phyloP scores from a whole-genome alignment of 495 filamentous ascomycete genomes.

The Penicillium canescens region DNA sequence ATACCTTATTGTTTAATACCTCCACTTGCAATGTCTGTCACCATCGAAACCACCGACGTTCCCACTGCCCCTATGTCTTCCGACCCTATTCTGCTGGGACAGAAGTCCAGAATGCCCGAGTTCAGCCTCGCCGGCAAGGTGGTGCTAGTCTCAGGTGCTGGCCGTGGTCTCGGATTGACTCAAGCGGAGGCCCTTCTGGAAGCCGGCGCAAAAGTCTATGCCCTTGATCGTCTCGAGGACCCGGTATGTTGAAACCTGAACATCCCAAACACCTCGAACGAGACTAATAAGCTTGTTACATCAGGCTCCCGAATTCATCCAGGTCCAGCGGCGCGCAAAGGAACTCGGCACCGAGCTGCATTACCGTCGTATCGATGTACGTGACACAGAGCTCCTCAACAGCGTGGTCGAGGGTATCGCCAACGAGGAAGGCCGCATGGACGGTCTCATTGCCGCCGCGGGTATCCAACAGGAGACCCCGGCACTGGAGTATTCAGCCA shows the following conservation, averaged over 20 bases:
- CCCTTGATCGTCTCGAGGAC: slow-evolving; percentile 47
- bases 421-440: slow-evolving; percentile 67
- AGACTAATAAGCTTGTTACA: slow-evolving; percentile 14
- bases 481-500: slow-evolving; percentile 66
- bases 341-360: slow-evolving; percentile 69
- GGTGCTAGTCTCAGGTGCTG: slow-evolving; percentile 76
- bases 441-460: slow-evolving; percentile 76
- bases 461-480: slow-evolving; percentile 70
- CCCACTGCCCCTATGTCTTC: slow-evolving; percentile 25
- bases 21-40: slow-evolving; percentile 39
- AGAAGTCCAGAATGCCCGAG: slow-evolving; percentile 61
- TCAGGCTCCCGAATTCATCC: slow-evolving; percentile 58
- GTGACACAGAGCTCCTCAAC: slow-evolving; percentile 70
- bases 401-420: slow-evolving; percentile 67
- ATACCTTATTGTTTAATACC: background rate
- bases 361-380: slow-evolving; percentile 84
- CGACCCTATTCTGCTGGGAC: slow-evolving; percentile 33
- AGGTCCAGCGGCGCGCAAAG: slow-evolving; percentile 63
- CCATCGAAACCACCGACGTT: slow-evolving; percentile 37
- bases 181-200: slow-evolving; percentile 80
- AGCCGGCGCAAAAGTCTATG: slow-evolving; percentile 68
- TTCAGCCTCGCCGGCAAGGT: slow-evolving; percentile 79
- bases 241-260: slow-evolving; percentile 30
- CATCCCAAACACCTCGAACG: background rate
- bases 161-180: slow-evolving; percentile 74